Evolutionary conservation across 23 red algal species (phyloP).

Genomic region (Gracilaria domingensis): DNA sequence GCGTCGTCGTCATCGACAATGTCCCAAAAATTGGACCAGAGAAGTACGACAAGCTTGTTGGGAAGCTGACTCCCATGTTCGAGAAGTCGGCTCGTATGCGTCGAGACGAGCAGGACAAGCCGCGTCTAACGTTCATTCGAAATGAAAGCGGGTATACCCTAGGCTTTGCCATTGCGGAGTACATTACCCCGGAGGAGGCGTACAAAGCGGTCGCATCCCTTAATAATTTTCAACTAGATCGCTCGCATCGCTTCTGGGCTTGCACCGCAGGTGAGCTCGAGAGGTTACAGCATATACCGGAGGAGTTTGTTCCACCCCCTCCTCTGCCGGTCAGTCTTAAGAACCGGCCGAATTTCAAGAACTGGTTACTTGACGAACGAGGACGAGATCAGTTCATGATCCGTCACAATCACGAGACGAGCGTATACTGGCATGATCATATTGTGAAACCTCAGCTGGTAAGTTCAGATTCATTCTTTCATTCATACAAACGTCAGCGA

Average conservation of each 20-base stretch:
- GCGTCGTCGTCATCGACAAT: conserved; percentile 86
- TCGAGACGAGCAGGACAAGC: conserved; percentile 36
- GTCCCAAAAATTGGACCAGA: conserved; percentile 81
- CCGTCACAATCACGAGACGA: conserved; percentile 77
- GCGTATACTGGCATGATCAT: conserved; percentile 91
- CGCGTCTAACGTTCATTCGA: conserved; percentile 60
- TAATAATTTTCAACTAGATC: conserved; percentile 86
- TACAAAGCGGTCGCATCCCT: conserved; percentile 73
- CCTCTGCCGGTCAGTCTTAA: conserved; percentile 30
- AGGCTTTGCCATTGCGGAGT: conserved; percentile 92
- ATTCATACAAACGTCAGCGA: background rate
- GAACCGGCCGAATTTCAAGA: conserved; percentile 77
- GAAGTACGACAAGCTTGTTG: conserved; percentile 86
- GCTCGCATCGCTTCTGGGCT: conserved; percentile 78
- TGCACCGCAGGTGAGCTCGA: conserved; percentile 70
- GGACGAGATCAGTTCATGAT: conserved; percentile 96
- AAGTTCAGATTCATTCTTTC: conserved; percentile 30
- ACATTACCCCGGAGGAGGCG: conserved; percentile 82
- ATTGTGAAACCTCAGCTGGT: conserved; percentile 74
- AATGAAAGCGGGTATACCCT: conserved; percentile 65
- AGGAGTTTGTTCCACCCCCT: conserved; percentile 70
- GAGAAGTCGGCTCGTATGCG: conserved; percentile 53
- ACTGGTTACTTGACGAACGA: conserved; percentile 86
- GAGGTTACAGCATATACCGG: conserved; percentile 52
- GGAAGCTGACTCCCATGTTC: conserved; percentile 74